A percentile compares a stretch with the other conserved stretches of the same genome.
Evolutionary conservation across 306 rosid genomes (phyloP).

Genomic region (Ammopiptanthus mongolicus): DNA sequence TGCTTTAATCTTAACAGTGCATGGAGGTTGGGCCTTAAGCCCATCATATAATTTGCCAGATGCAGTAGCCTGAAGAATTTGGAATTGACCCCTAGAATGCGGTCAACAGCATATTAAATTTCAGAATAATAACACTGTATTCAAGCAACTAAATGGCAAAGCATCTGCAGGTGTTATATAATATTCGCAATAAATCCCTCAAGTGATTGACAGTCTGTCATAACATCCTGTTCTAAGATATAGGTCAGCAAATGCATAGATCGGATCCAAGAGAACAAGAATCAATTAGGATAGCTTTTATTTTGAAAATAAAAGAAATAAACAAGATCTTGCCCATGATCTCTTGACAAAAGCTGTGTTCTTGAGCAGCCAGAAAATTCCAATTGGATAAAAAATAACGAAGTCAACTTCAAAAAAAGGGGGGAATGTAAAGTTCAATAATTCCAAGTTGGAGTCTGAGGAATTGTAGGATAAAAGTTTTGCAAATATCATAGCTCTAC

Average conservation of each 20-base stretch:
- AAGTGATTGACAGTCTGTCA: background rate
- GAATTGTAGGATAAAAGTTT: background rate
- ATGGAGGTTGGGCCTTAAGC: conserved; percentile 65
- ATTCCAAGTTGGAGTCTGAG: background rate
- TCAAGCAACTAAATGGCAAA: background rate
- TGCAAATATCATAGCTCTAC: background rate
- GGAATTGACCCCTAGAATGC: conserved; percentile 60
- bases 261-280: background rate
- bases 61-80: conserved; percentile 23
- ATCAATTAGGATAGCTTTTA: background rate
- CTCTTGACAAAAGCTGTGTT: background rate
- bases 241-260: conserved; percentile 4
- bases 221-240: background rate
- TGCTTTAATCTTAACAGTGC: conserved; percentile 41
- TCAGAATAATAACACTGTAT: conserved; percentile 10
- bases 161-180: conserved; percentile 5
- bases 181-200: background rate
- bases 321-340: background rate
- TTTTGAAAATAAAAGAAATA: background rate
- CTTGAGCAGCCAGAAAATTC: background rate
- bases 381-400: background rate
- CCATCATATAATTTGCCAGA: conserved; percentile 28
- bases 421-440: background rate
- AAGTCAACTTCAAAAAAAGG: background rate
- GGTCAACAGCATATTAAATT: conserved; percentile 3